phyloP scores from a whole-genome alignment of 129 eudicot genomes.

The Dittrichia graveolens region DNA sequence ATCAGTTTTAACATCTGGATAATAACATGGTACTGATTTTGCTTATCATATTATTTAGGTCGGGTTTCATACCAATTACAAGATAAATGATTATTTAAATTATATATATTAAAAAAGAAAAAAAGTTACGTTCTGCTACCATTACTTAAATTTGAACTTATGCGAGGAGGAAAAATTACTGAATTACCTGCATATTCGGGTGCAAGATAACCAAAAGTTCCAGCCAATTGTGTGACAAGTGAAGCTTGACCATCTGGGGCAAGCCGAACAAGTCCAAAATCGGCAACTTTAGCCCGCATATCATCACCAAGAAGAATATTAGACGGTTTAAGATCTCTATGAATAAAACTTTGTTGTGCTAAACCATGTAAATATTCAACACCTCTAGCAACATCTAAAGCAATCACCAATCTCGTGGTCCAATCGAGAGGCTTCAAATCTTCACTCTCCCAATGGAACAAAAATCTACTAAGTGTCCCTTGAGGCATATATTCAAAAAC shows the following conservation, averaged over 20 bases:
- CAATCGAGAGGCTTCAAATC: constrained; percentile 38
- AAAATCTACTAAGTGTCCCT: constrained; percentile 86
- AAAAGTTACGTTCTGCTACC: too few relatives aligned
- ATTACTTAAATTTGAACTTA: too few relatives aligned
- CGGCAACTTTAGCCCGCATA: constrained; percentile 45
- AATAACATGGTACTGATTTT: too few relatives aligned
- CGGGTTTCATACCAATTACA: too few relatives aligned
- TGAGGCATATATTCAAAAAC: constrained; percentile 94
- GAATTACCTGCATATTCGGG: constrained; percentile 49
- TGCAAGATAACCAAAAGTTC: constrained; percentile 52
- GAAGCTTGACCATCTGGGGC: constrained; percentile 41
- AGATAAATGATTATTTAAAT: too few relatives aligned
- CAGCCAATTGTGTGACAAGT: constrained; percentile 34
- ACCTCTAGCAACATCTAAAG: constrained; percentile 43
- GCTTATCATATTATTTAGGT: too few relatives aligned
- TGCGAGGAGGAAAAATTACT: constrained; percentile 28
- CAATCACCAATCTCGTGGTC: constrained; percentile 40
- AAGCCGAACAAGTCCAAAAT: constrained; percentile 41
- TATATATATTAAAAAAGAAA: too few relatives aligned
- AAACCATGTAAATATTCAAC: constrained; percentile 44
- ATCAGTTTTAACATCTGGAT: background rate
- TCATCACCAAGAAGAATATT: constrained; percentile 48
- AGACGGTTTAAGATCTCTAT: constrained; percentile 45
- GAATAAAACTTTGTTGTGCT: constrained; percentile 46
- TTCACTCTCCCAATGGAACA: constrained; percentile 63